These are phyloP conservation scores for Avena sativa DNA, from an alignment of 176 grass and related monocot genomes.

Conservation along the genomic window DNA sequence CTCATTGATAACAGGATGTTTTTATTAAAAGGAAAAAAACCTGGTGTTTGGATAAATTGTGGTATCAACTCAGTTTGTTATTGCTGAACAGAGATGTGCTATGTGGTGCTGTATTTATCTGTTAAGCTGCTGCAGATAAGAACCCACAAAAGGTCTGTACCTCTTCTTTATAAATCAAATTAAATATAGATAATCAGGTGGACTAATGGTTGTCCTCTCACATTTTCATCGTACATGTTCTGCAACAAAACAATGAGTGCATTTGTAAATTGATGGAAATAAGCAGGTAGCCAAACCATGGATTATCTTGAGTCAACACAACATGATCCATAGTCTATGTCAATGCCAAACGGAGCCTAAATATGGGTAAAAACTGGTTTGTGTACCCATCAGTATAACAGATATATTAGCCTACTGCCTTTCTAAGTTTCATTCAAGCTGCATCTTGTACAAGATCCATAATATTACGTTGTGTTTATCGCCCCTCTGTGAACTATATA, in stretches of 20 bases:
- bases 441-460: not conserved
- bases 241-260: not conserved
- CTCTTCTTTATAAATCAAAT: not conserved
- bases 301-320: not conserved
- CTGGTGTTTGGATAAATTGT: not conserved
- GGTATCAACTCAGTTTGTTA: not conserved
- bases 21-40: too few species aligned
- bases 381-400: too few species aligned
- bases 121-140: conserved; percentile 22
- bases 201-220: conserved; percentile 6
- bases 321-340: not conserved
- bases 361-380: not conserved
- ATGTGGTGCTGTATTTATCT: not conserved
- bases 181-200: conserved; percentile 16
- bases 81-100: not conserved
- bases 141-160: not conserved
- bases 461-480: not conserved
- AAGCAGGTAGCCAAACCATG: not conserved
- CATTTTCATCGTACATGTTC: conserved; percentile 12
- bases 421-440: not conserved
- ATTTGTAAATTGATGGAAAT: not conserved
- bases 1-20: conserved; percentile 11
- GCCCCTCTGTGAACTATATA: not conserved
- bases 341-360: not conserved
- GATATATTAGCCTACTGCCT: too few species aligned